Conservation (phyloP, 805 yeast genomes). For the Sugiyamaella lignohabitans region DNA sequence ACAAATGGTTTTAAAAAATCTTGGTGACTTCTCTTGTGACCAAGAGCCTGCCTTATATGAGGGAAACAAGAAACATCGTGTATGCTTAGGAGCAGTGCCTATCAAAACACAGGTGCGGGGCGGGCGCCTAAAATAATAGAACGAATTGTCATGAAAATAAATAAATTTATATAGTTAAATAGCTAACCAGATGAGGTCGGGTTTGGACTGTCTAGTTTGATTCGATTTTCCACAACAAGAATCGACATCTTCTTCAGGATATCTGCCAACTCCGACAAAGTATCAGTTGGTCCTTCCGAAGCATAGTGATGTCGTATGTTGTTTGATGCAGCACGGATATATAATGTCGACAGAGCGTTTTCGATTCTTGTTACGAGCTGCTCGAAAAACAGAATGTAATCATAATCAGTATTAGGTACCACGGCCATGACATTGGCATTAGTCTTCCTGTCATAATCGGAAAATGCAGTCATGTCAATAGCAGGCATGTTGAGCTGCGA, state of each 20-base stretch:
- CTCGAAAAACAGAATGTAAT: slow-evolving; percentile 23
- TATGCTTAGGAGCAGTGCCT: too few relatives aligned
- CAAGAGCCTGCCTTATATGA: too few relatives aligned
- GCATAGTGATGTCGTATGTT: neutral
- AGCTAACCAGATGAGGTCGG: too few relatives aligned
- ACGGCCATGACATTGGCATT: slow-evolving; percentile 11
- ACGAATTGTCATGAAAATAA: too few relatives aligned
- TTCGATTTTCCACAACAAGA: neutral
- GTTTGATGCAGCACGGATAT: slow-evolving; percentile 17
- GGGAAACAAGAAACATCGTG: too few relatives aligned
- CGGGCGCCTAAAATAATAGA: too few relatives aligned
- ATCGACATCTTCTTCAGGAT: neutral
- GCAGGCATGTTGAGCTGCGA: slow-evolving; percentile 16
- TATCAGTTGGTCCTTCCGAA: neutral
- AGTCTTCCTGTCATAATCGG: slow-evolving; percentile 15
- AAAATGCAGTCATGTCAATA: slow-evolving; percentile 9
- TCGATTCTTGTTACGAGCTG: slow-evolving; percentile 30
- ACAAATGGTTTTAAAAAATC: too few relatives aligned
- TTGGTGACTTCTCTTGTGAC: too few relatives aligned
- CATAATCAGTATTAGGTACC: slow-evolving; percentile 24
- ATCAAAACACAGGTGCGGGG: too few relatives aligned
- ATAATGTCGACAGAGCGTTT: slow-evolving; percentile 27
- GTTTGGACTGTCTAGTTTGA: too few relatives aligned
- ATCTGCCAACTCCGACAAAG: slow-evolving; percentile 5
- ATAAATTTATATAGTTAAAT: too few relatives aligned